A percentile compares a stretch with the other conserved stretches of the same genome.
Evolutionary conservation across 2,329 filamentous ascomycete species (phyloP).

Genomic region (Xylariaceae sp.): DNA sequence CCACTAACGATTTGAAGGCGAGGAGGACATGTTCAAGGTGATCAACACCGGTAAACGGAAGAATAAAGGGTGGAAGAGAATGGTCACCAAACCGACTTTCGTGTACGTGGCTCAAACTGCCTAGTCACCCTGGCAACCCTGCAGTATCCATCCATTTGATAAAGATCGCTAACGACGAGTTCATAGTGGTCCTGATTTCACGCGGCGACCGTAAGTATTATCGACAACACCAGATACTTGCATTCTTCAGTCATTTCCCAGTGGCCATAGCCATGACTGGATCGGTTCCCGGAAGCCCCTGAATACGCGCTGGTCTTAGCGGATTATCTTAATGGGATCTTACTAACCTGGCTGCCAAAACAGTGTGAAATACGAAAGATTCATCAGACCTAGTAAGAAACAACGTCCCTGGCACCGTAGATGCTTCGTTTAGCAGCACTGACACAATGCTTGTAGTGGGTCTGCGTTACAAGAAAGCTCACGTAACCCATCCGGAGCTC

Average conservation of each 20-base stretch:
- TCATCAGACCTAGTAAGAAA: constrained; percentile 64
- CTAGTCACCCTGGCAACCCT: no score
- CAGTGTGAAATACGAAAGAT: constrained; percentile 60
- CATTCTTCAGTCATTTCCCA: no score
- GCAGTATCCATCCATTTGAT: not conserved
- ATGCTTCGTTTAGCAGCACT: not conserved
- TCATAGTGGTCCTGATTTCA: constrained; percentile 14
- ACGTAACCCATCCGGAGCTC: constrained; percentile 58
- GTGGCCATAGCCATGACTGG: no score
- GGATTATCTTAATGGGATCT: not conserved
- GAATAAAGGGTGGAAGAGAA: constrained; percentile 40
- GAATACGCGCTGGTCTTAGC: not conserved
- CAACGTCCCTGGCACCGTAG: no score
- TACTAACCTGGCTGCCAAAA: not conserved
- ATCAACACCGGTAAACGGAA: constrained; percentile 92
- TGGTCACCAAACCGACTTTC: constrained; percentile 16
- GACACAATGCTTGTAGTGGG: constrained; percentile 1
- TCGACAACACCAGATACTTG: no score
- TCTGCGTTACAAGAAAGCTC: constrained; percentile 66
- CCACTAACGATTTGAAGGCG: constrained; percentile 10
- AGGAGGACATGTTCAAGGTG: constrained; percentile 75
- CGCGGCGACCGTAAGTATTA: constrained; percentile 10
- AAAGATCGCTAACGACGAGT: not conserved
- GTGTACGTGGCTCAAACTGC: constrained; percentile 8
- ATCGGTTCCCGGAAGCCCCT: not conserved